Evolutionary conservation across 768 basidiomycete species (phyloP).

Genomic region (Pulveroboletus sp.): DNA sequence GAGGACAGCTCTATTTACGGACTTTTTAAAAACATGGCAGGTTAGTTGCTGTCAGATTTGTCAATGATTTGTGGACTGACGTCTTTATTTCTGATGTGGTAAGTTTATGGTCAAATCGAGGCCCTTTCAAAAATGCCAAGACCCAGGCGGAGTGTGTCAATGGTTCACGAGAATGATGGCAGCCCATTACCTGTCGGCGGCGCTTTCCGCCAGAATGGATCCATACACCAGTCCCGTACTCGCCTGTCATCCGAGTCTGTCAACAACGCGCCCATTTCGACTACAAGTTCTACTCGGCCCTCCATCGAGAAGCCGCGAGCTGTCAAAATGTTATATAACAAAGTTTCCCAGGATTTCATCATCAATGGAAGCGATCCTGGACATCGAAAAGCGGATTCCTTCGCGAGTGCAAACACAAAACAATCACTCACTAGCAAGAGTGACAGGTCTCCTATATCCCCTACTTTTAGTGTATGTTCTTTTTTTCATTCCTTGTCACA

Average conservation of each 20-base stretch:
- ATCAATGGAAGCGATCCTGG: slow-evolving; percentile 41
- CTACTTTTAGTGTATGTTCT: slow-evolving; percentile 33
- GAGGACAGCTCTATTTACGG: slow-evolving; percentile 87
- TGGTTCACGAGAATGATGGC: slow-evolving; percentile 51
- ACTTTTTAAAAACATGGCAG: slow-evolving; percentile 82
- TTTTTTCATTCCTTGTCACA: slow-evolving; percentile 1
- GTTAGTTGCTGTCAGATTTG: slow-evolving; percentile 40
- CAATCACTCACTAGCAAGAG: slow-evolving; percentile 31
- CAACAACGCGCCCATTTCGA: slow-evolving; percentile 19
- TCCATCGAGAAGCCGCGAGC: slow-evolving; percentile 64
- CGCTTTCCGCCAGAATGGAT: slow-evolving; percentile 21
- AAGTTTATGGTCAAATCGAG: slow-evolving; percentile 81
- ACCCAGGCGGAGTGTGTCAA: slow-evolving; percentile 65
- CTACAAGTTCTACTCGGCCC: slow-evolving; percentile 38
- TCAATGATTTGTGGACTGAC: slow-evolving; percentile 16
- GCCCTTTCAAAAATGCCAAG: slow-evolving; percentile 53
- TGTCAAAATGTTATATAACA: slow-evolving; percentile 53
- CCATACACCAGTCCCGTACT: slow-evolving; percentile 22
- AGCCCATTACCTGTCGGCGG: slow-evolving; percentile 40
- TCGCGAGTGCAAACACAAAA: slow-evolving; percentile 48
- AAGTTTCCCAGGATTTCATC: slow-evolving; percentile 38
- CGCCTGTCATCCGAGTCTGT: slow-evolving; percentile 42
- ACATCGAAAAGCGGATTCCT: slow-evolving; percentile 54
- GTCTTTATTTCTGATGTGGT: slow-evolving; percentile 11
- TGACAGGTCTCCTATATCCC: slow-evolving; percentile 34